Percentiles rank a stretch among this genome's conserved stretches.
These are phyloP conservation scores for Myrmaecium sp. DNA, from an alignment of 2,329 filamentous ascomycete species.

Conservation along the genomic window DNA sequence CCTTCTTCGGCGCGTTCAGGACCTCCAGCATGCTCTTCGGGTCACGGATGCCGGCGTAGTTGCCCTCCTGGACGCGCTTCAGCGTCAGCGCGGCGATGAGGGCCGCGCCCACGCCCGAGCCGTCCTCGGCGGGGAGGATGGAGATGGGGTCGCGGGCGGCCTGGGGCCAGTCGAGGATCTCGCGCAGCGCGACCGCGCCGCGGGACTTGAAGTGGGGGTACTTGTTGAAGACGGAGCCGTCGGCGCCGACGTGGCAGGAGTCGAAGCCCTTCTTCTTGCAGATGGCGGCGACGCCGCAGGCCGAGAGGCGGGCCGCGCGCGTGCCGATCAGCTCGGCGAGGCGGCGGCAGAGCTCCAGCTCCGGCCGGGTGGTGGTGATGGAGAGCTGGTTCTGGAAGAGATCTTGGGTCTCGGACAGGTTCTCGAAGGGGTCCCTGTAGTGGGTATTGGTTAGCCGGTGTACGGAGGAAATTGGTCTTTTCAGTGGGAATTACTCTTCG, in stretches of 20 bases:
- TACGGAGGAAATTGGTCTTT: not conserved
- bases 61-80: constrained; percentile 43
- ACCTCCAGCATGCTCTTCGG: constrained; percentile 24
- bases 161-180: constrained; percentile 87
- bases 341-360: constrained; percentile 77
- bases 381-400: constrained; percentile 62
- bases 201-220: constrained; percentile 96
- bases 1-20: constrained; percentile 10
- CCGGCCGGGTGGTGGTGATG: constrained; percentile 53
- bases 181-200: constrained; percentile 72
- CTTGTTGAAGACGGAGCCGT: constrained; percentile 97
- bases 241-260: constrained; percentile 83
- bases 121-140: constrained; percentile 82
- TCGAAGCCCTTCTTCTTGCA: constrained; percentile 89
- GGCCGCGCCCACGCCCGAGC: constrained; percentile 90
- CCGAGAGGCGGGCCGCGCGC: constrained; percentile 77
- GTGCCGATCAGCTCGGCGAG: constrained; percentile 90
- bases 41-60: constrained; percentile 40
- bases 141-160: constrained; percentile 64
- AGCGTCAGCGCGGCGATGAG: constrained; percentile 65
- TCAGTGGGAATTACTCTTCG: constrained; percentile 41
- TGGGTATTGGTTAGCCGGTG: constrained; percentile 1
- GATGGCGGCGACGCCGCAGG: constrained; percentile 90
- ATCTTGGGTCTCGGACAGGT: constrained; percentile 75
- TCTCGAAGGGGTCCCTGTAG: constrained; percentile 79